Evolutionary conservation across 768 basidiomycete genomes (phyloP).

Genomic region (Russula dissimulans): DNA sequence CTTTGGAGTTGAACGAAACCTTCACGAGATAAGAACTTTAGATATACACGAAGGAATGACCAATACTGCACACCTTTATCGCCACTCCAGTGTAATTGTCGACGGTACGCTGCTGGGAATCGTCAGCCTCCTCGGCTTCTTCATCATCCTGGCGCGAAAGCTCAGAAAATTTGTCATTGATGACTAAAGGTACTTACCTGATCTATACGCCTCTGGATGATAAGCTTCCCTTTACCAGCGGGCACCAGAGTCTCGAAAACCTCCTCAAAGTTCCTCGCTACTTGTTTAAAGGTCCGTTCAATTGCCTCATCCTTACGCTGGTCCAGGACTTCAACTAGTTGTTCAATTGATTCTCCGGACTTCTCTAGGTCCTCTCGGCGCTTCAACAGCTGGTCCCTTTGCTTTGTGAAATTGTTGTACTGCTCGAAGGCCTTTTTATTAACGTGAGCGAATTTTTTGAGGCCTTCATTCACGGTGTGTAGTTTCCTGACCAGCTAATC

Average conservation of each 20-base stretch:
- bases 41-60: not conserved
- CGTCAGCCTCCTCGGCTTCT: slow-evolving; percentile 61
- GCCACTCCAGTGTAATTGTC: slow-evolving; percentile 97
- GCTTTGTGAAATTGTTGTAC: slow-evolving; percentile 96
- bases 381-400: slow-evolving; percentile 81
- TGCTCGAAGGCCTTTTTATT: slow-evolving; percentile 99
- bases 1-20: slow-evolving; percentile 99
- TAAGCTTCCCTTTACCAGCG: slow-evolving; percentile 80
- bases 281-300: slow-evolving; percentile 96
- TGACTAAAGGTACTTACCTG: slow-evolving; percentile 38
- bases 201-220: slow-evolving; percentile 88
- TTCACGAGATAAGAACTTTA: slow-evolving; percentile 23
- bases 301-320: slow-evolving; percentile 98
- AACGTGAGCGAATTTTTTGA: slow-evolving; percentile 96
- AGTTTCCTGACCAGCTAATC: slow-evolving; percentile 82
- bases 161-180: not conserved
- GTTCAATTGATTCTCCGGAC: slow-evolving; percentile 82
- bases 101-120: slow-evolving; percentile 63
- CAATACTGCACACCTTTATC: slow-evolving; percentile 58
- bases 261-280: slow-evolving; percentile 93
- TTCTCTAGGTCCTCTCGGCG: slow-evolving; percentile 88
- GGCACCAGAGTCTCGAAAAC: slow-evolving; percentile 96
- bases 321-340: slow-evolving; percentile 88
- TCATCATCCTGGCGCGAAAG: slow-evolving; percentile 50
- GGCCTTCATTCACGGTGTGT: slow-evolving; percentile 82